A percentile compares a stretch with the other conserved stretches of the same genome.
Conservation (phyloP, 2,329 filamentous ascomycete species). For the Hortaea sp. region DNA sequence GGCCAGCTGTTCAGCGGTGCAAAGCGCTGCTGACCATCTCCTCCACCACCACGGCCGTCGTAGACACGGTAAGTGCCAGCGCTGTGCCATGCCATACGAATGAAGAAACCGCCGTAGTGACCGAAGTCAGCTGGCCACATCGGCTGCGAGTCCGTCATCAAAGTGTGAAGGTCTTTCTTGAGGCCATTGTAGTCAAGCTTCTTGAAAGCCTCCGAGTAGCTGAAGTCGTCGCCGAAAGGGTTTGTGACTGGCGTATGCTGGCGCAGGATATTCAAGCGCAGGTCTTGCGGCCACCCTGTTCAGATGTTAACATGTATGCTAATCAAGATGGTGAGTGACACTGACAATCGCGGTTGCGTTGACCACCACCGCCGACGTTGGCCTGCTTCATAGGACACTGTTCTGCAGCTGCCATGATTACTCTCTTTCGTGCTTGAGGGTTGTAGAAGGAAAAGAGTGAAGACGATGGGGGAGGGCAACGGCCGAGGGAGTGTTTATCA, state of each 20-base stretch:
- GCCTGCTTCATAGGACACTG: conserved; percentile 22
- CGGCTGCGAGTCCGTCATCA: conserved; percentile 71
- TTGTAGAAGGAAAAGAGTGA: not conserved
- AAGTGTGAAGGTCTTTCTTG: conserved; percentile 60
- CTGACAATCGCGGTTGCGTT: conserved; percentile 39
- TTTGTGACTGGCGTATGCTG: conserved; percentile 57
- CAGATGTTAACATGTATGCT: not conserved
- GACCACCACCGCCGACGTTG: conserved; percentile 41
- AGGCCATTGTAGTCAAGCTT: conserved; percentile 58
- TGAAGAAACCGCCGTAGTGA: conserved; percentile 70
- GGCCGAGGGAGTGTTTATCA: not conserved
- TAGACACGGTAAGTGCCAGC: conserved; percentile 67
- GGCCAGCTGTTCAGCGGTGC: conserved; percentile 76
- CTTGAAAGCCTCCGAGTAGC: conserved; percentile 65
- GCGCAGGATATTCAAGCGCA: conserved; percentile 62
- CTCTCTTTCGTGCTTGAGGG: not conserved
- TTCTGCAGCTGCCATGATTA: conserved; percentile 12
- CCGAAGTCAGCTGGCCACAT: conserved; percentile 78
- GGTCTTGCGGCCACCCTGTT: conserved; percentile 55
- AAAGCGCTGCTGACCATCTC: conserved; percentile 64
- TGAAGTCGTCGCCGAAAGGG: conserved; percentile 53
- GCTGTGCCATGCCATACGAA: conserved; percentile 74
- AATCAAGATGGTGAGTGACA: conserved; percentile 34
- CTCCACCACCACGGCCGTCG: conserved; percentile 66
- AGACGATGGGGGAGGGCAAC: not conserved